Conservation (phyloP, 2,329 filamentous ascomycete species). For the Botrytis medusae region DNA sequence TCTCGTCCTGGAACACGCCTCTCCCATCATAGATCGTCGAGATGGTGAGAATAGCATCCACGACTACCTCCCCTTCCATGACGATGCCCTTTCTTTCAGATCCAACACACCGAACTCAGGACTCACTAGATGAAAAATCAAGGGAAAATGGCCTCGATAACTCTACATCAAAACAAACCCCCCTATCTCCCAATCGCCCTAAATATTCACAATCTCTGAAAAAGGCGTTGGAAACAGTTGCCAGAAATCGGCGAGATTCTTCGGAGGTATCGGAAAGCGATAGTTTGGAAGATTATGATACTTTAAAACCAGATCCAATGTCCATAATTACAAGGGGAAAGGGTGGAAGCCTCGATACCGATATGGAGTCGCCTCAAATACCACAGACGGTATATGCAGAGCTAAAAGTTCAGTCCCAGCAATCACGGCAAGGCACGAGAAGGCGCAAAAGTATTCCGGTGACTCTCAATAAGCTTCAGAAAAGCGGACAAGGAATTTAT, state of each 20-base stretch:
- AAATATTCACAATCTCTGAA: slow-evolving; percentile 33
- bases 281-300: slow-evolving; percentile 39
- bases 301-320: slow-evolving; percentile 33
- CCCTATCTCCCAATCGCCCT: slow-evolving; percentile 19
- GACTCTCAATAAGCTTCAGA: slow-evolving; percentile 33
- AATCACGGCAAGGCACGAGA: slow-evolving; percentile 22
- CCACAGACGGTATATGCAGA: slow-evolving; percentile 30
- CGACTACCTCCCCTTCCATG: slow-evolving; percentile 5
- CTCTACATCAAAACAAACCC: slow-evolving; percentile 25
- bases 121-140: slow-evolving; percentile 30
- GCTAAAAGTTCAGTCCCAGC: slow-evolving; percentile 23
- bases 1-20: not conserved
- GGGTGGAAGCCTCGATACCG: slow-evolving; percentile 39
- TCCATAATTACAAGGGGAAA: slow-evolving; percentile 38
- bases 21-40: slow-evolving; percentile 1
- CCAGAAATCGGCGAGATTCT: slow-evolving; percentile 19
- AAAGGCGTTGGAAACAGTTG: slow-evolving; percentile 30
- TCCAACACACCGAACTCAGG: slow-evolving; percentile 1
- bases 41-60: slow-evolving; percentile 23
- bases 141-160: slow-evolving; percentile 30
- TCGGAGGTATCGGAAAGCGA: slow-evolving; percentile 30
- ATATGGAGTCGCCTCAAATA: slow-evolving; percentile 24
- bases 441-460: slow-evolving; percentile 36
- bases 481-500: slow-evolving; percentile 34
- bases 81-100: not conserved